Conservation (phyloP, 768 basidiomycete genomes). For the Kwoniella pini region DNA sequence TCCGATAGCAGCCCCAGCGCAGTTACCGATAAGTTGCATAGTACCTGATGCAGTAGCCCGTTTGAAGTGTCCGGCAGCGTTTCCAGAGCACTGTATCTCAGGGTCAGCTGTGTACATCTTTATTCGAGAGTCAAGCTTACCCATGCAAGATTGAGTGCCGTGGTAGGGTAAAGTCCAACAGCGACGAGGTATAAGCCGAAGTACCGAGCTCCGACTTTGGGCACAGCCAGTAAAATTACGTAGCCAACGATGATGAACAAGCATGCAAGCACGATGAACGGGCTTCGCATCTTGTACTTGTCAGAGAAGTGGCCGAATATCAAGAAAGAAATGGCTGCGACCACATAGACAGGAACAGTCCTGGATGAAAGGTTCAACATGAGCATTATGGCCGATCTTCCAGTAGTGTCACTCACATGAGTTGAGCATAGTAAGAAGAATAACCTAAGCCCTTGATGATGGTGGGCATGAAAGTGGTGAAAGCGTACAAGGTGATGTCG, state of each 20-base stretch:
- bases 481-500: slow-evolving; percentile 29
- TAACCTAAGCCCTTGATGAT: slow-evolving; percentile 38
- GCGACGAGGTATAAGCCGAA: background rate
- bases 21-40: slow-evolving; percentile 42
- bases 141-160: slow-evolving; percentile 33
- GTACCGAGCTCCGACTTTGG: background rate
- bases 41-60: slow-evolving; percentile 33
- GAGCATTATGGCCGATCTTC: no score
- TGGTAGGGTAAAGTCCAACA: slow-evolving; percentile 24
- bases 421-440: slow-evolving; percentile 29
- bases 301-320: slow-evolving; percentile 20
- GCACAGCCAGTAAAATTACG: background rate
- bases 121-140: slow-evolving; percentile 3
- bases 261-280: slow-evolving; percentile 25
- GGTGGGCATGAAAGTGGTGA: slow-evolving; percentile 27
- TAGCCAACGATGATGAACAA: slow-evolving; percentile 20
- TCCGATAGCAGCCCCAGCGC: slow-evolving; percentile 33
- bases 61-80: slow-evolving; percentile 25
- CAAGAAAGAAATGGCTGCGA: slow-evolving; percentile 26
- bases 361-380: no score
- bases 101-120: no score
- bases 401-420: slow-evolving; percentile 12
- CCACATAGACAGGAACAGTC: slow-evolving; percentile 37
- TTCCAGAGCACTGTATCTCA: background rate
- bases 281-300: slow-evolving; percentile 29